Evolutionary conservation across 2,329 filamentous ascomycete species (phyloP).

Genomic region (Dactylellina leptospora): DNA sequence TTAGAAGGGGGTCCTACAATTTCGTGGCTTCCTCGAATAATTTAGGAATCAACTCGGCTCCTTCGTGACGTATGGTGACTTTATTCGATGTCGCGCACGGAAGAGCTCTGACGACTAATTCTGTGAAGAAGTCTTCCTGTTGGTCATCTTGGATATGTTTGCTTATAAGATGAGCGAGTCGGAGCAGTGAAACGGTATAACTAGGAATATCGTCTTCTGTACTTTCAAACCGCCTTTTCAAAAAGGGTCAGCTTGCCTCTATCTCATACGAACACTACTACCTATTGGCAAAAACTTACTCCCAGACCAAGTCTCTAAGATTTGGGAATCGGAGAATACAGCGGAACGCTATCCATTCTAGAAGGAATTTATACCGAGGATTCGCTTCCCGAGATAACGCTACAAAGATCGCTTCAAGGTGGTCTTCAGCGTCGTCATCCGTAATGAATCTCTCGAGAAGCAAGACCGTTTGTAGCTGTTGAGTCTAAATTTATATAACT

Average conservation of each 20-base stretch:
- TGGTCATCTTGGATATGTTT: slow-evolving; percentile 49
- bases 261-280: too few species aligned
- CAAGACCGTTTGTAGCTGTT: slow-evolving; percentile 56
- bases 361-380: slow-evolving; percentile 57
- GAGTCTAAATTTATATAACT: slow-evolving; percentile 45
- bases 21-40: slow-evolving; percentile 54
- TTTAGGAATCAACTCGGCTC: slow-evolving; percentile 64
- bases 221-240: slow-evolving; percentile 29
- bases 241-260: too few species aligned
- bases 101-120: slow-evolving; percentile 54
- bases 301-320: slow-evolving; percentile 53
- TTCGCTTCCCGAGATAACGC: slow-evolving; percentile 56
- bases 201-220: slow-evolving; percentile 40
- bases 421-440: slow-evolving; percentile 53
- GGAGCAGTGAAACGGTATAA: slow-evolving; percentile 51
- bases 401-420: slow-evolving; percentile 54
- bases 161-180: slow-evolving; percentile 55
- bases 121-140: slow-evolving; percentile 60
- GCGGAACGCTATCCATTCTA: slow-evolving; percentile 54
- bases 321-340: slow-evolving; percentile 56
- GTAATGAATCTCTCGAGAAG: slow-evolving; percentile 56
- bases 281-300: too few species aligned
- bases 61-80: slow-evolving; percentile 66
- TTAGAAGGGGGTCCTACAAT: slow-evolving; percentile 52
- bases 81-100: slow-evolving; percentile 62